These are phyloP conservation scores for Penicillium janthinellum DNA, from an alignment of 2,329 filamentous ascomycete genomes.

Conservation along the genomic window DNA sequence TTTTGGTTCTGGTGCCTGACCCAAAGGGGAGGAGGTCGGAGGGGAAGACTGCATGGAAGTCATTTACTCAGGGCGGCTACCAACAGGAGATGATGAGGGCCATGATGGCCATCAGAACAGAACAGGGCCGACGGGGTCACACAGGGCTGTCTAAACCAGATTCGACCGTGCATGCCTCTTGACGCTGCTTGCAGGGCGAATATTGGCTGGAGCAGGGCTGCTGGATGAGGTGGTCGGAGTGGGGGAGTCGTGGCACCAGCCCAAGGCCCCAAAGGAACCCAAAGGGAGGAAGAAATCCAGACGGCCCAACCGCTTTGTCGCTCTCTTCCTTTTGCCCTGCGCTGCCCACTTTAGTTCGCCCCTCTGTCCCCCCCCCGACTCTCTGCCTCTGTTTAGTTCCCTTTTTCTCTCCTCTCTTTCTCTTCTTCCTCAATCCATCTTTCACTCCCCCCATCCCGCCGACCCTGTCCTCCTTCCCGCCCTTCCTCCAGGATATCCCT, in stretches of 20 bases:
- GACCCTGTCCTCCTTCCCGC: background rate
- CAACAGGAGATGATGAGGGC: background rate
- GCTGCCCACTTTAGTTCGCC: conserved; percentile 35
- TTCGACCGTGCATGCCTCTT: conserved; percentile 34
- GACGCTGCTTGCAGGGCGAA: background rate
- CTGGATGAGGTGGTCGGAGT: conserved; percentile 27
- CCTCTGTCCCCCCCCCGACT: conserved; percentile 28
- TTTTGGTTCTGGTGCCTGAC: conserved; percentile 15
- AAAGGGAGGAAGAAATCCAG: conserved; percentile 4
- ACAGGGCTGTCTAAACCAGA: conserved; percentile 29
- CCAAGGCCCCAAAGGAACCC: conserved; percentile 24
- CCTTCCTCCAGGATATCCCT: background rate
- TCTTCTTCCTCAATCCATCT: conserved; percentile 5
- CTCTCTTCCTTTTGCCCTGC: background rate
- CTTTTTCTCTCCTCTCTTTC: conserved; percentile 3
- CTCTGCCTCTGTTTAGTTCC: conserved; percentile 30
- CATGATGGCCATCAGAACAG: conserved; percentile 11
- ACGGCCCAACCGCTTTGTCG: conserved; percentile 37
- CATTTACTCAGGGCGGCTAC: conserved; percentile 12
- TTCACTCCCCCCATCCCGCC: conserved; percentile 9
- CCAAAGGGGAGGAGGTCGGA: background rate
- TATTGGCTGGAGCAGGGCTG: background rate
- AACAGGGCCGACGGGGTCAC: conserved; percentile 1
- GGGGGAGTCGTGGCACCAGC: conserved; percentile 48
- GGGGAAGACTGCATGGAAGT: background rate